Evolutionary conservation across 257 asterid species (phyloP).

Genomic region (Cruciata laevipes): DNA sequence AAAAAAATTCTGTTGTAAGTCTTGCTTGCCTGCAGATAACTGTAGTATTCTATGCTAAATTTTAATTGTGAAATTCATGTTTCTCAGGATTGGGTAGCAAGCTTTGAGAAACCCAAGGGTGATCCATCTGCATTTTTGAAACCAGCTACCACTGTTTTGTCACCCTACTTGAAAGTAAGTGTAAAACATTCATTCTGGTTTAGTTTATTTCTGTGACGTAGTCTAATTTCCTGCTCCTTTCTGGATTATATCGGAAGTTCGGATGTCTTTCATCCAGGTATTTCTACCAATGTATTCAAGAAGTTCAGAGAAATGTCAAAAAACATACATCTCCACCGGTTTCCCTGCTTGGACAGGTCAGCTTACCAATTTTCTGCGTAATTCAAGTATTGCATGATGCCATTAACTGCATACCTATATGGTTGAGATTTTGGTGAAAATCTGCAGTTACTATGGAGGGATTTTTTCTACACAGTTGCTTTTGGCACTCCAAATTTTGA

Average conservation of each 20-base stretch:
- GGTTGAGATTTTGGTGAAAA: conserved; percentile 23
- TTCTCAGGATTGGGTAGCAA: conserved; percentile 80
- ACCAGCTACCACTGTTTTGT: conserved; percentile 90
- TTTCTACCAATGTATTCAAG: conserved; percentile 86
- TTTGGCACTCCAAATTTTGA: conserved; percentile 84
- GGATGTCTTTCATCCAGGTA: conserved; percentile 96
- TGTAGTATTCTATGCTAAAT: background rate
- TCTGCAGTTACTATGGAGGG: conserved; percentile 83
- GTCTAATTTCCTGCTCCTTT: conserved; percentile 24
- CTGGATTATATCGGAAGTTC: conserved; percentile 60
- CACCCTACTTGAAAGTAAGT: conserved; percentile 90
- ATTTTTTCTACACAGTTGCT: conserved; percentile 83
- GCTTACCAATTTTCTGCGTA: conserved; percentile 1
- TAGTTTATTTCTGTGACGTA: conserved; percentile 10
- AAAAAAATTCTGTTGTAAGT: background rate
- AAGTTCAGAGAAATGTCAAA: conserved; percentile 50
- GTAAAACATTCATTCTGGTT: background rate
- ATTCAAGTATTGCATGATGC: background rate
- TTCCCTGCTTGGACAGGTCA: conserved; percentile 95
- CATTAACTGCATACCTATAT: conserved; percentile 2
- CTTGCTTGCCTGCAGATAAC: background rate
- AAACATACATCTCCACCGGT: conserved; percentile 95
- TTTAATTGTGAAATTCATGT: conserved; percentile 7
- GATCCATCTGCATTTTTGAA: conserved; percentile 80
- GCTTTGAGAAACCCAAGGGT: conserved; percentile 96